Evolutionary conservation across 345 rosid genomes (phyloP).

Genomic region (Bretschneidera sinensis): DNA sequence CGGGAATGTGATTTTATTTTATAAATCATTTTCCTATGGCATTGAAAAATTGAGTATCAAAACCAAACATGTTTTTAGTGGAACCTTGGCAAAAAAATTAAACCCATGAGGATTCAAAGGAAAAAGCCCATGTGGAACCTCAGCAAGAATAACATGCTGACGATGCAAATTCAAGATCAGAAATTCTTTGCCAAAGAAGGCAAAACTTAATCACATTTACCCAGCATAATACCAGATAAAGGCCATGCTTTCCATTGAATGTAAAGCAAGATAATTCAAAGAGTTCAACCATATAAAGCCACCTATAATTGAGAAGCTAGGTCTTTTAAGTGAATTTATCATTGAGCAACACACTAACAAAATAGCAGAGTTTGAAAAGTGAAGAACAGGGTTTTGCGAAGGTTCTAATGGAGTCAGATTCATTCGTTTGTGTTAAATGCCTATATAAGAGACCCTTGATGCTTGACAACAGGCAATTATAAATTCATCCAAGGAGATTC

Average conservation of each 20-base stretch:
- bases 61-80: background rate
- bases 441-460: background rate
- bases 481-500: background rate
- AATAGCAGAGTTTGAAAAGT: too few species aligned
- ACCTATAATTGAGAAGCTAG: background rate
- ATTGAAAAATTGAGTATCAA: background rate
- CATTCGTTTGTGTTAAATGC: background rate
- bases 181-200: too few species aligned
- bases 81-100: background rate
- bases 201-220: too few species aligned
- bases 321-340: background rate
- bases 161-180: too few species aligned
- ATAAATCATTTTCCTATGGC: too few species aligned
- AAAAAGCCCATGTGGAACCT: background rate
- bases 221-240: background rate
- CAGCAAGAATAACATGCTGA: too few species aligned
- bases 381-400: too few species aligned
- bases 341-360: background rate
- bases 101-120: background rate
- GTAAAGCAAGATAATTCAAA: background rate
- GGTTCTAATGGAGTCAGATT: background rate
- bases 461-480: too few species aligned
- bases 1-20: too few species aligned
- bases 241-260: too few species aligned
- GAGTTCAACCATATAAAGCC: background rate